Evolutionary conservation across 495 filamentous ascomycete species (phyloP).

Genomic region (Daldinia decipiens): DNA sequence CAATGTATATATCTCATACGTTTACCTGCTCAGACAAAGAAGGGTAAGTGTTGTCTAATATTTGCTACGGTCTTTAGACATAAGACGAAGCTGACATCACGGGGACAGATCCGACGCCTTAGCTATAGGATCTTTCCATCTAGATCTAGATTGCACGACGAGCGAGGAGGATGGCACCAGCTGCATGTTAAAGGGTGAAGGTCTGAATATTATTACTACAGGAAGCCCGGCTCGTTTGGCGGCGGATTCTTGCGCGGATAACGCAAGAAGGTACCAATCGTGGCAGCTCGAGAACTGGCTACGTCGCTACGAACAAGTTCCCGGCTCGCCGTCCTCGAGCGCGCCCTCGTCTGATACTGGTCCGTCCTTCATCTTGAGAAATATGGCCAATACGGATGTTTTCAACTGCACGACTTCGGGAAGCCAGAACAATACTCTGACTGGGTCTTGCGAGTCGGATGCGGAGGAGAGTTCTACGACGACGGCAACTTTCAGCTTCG

Average conservation of each 20-base stretch:
- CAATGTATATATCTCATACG: conserved; percentile 52
- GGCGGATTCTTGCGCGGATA: conserved; percentile 43
- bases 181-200: conserved; percentile 44
- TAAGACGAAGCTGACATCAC: conserved; percentile 3
- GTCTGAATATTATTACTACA: conserved; percentile 41
- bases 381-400: conserved; percentile 43
- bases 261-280: conserved; percentile 47
- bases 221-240: conserved; percentile 17
- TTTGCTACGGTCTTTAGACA: background rate
- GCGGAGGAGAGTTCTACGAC: conserved; percentile 23
- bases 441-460: conserved; percentile 36
- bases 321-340: conserved; percentile 33
- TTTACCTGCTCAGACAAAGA: conserved; percentile 51
- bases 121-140: conserved; percentile 48
- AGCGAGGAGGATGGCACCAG: conserved; percentile 32
- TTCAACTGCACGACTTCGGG: conserved; percentile 45
- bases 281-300: conserved; percentile 53
- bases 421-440: conserved; percentile 38
- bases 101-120: conserved; percentile 44
- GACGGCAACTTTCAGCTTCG: conserved; percentile 47
- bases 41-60: conserved; percentile 43
- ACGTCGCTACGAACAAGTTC: conserved; percentile 45
- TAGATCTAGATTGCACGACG: conserved; percentile 49
- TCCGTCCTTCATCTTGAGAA: conserved; percentile 51
- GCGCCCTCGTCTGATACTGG: conserved; percentile 45